Evolutionary conservation across 257 asterid genomes (phyloP).

Genomic region (Orobanche coerulescens): DNA sequence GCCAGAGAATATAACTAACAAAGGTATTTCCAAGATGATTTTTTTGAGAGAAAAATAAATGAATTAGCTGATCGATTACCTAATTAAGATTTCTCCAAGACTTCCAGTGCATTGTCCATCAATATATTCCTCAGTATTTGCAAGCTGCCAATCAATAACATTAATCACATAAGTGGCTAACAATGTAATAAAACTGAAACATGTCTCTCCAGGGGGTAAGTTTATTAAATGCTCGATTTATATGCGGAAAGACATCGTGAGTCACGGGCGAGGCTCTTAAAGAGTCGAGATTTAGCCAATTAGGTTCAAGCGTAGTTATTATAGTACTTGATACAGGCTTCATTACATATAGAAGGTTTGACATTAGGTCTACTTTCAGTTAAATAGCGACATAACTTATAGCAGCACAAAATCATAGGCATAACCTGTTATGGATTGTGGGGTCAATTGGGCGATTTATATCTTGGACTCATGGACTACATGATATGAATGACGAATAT

Average conservation of each 20-base stretch:
- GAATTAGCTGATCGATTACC: slow-evolving; percentile 30
- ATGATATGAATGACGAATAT: too few relatives aligned
- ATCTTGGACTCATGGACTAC: too few relatives aligned
- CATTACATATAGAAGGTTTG: neutral
- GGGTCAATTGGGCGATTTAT: too few relatives aligned
- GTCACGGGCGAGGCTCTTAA: too few relatives aligned
- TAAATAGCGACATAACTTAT: neutral
- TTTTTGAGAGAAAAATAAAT: too few relatives aligned
- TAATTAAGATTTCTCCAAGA: slow-evolving; percentile 84
- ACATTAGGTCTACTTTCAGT: neutral
- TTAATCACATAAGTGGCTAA: neutral
- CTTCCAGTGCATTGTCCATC: slow-evolving; percentile 81
- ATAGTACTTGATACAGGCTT: too few relatives aligned
- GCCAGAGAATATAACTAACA: neutral
- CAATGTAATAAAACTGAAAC: neutral
- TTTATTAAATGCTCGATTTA: too few relatives aligned
- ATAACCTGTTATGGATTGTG: too few relatives aligned
- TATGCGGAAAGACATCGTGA: too few relatives aligned
- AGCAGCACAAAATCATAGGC: neutral
- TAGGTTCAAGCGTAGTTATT: too few relatives aligned
- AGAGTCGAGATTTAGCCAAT: too few relatives aligned
- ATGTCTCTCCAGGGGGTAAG: neutral
- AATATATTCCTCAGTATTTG: slow-evolving; percentile 78
- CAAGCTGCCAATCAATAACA: slow-evolving; percentile 46
- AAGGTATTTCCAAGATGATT: too few relatives aligned